Evolutionary conservation across 2,329 filamentous ascomycete species (phyloP).

Genomic region (Fusarium clavum): DNA sequence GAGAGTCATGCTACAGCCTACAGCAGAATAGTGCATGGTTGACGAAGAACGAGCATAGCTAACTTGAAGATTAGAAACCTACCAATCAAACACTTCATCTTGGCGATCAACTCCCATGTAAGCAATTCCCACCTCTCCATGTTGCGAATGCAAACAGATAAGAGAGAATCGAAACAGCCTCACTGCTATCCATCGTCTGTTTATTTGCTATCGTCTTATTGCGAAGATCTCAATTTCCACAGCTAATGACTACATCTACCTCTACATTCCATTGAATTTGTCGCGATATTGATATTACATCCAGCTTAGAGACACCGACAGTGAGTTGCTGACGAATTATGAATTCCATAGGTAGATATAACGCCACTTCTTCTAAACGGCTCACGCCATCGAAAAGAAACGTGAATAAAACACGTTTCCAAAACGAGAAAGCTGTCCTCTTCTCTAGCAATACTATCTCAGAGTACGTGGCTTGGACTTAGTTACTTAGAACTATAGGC

Average conservation of each 20-base stretch:
- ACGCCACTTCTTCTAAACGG: slow-evolving; percentile 4
- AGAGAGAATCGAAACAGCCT: slow-evolving; percentile 6
- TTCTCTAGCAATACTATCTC: neutral
- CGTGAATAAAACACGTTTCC: neutral
- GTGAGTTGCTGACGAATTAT: slow-evolving; percentile 21
- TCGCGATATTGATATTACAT: neutral
- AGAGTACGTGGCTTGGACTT: neutral
- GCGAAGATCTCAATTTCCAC: neutral
- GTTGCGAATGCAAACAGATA: neutral
- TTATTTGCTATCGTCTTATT: neutral
- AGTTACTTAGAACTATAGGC: neutral
- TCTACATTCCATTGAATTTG: slow-evolving; percentile 5
- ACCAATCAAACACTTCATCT: neutral
- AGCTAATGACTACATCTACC: neutral
- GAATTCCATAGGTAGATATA: neutral
- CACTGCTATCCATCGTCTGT: neutral
- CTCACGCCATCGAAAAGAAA: neutral
- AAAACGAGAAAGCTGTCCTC: neutral
- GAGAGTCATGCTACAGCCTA: neutral
- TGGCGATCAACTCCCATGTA: neutral
- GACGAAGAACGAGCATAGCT: neutral
- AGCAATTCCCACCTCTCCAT: neutral
- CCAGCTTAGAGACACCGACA: slow-evolving; percentile 1
- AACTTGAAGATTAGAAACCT: neutral
- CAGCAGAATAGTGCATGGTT: neutral